Evolutionary conservation across 2,329 filamentous ascomycete genomes (phyloP), one percentile per base, ranked within the genome.

Genomic region (Verticillium nonalfalfae): DNA sequence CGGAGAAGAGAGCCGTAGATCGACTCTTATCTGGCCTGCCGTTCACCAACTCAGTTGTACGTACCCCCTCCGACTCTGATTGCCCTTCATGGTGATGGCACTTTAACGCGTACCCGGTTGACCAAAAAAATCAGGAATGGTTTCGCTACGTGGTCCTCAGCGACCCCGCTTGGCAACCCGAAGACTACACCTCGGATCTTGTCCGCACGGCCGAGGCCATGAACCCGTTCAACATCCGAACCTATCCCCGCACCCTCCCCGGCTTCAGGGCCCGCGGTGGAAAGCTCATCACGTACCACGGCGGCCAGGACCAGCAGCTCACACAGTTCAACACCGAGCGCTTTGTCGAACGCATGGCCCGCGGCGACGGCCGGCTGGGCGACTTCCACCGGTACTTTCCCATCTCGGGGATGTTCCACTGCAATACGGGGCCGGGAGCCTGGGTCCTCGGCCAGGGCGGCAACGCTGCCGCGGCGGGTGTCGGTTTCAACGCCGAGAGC

Each of bases 351-450:
- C 64, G 60, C 3, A 65, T 71, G 33, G 59, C 60, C 64, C 1
- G 13, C 61, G 36, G 63, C 15, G 14, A 62, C 15, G 33, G 35
- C 0, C 66, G 70, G 14, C 57, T 80, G 21, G 80, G 78, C 2
- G 76, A 80, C 10, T 81, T 81, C 68, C 87, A 82, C 69, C 70
- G 74, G 0, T 79, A 80, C 66, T 85, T 85, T 66, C 73, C 72
- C 21, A 75, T 85, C n/a, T 81, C 81, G 0, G 83, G 83, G 0
- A 81, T 84, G 79, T 72, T 71, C 15, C 82, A 85, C 70, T 85
- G 82, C 68, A 64, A 62, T 36, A 76, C 77, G 3, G 83, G 83
- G 7, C 71, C 70, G 1, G 81, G 81, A 1, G 81, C 81, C 0
- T 74, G 69, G 65, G 64, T 66, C 6, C 50, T 76, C 2, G 73